Base-by-base conservation (phyloP, 2,329 filamentous ascomycete genomes). In the Xylariaceae sp. region DNA sequence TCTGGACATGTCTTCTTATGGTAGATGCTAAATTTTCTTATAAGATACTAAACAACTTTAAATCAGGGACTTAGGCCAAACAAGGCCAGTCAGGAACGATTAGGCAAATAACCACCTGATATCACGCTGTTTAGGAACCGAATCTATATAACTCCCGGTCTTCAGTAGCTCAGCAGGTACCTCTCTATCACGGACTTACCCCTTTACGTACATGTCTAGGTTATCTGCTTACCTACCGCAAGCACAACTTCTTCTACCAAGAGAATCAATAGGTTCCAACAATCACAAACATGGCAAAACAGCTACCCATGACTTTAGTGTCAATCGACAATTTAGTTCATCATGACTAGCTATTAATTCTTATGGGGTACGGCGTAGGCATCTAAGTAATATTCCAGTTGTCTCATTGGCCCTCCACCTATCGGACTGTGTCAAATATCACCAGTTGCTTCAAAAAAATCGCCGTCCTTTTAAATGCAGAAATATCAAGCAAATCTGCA, bases 261-360 rank as follows among this genome's bases (percentile, higher is more conserved):
- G 14, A 44, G 7, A 12, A 21, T n/a, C 21, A 44, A 18, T 4
- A 20, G 7, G 43, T 18, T 44, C n/a, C 41, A 43, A 44, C 41
- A 32, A n/a, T 9, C 12, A 48, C 37, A 45, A 14, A 48, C 14
- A 26, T 21, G 26, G 40, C 29, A 44, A 47, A 40, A n/a, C n/a
- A n/a, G 42, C 20, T 44, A 40, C n/a, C 32, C 23, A 49, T 44
- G 20, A 16, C 32, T 47, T 52, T 44, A 44, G 52, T 52, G 50
- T 14, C 19, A 44, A 50, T 29, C 47, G 48, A 59, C 44, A 45
- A 52, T 49, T 50, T 20, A 45, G 32, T 54, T 41, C 55, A 46
- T 55, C 49, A 6, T 56, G 42, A 53, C 44, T 50, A 59, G 50
- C 52, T 52, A 56, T 50, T 54, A 54, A 37, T 21, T 41, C 40